Evolutionary conservation across 2,329 filamentous ascomycete species (phyloP).

Genomic region (Trichoderma lentiforme): DNA sequence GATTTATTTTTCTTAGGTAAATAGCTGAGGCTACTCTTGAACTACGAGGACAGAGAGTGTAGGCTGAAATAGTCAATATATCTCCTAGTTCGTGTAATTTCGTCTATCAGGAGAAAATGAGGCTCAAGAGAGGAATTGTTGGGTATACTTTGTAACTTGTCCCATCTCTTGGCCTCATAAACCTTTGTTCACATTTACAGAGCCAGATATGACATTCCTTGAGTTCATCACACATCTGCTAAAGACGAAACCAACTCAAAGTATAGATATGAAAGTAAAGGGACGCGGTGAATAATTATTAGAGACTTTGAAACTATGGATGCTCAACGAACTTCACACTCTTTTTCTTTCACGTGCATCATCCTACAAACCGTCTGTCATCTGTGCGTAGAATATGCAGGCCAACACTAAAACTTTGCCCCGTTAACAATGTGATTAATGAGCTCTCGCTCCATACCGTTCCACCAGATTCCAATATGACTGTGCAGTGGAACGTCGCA

Average conservation of each 20-base stretch:
- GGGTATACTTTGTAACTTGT: background rate
- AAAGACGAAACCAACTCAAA: background rate
- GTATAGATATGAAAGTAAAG: background rate
- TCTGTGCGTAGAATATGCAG: background rate
- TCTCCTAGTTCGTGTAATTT: background rate
- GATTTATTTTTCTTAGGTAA: background rate
- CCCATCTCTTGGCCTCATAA: background rate
- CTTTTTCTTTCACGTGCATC: background rate
- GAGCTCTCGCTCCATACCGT: background rate
- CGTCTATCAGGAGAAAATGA: background rate
- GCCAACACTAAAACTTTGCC: background rate
- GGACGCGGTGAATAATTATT: background rate
- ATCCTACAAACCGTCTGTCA: background rate
- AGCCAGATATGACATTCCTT: background rate
- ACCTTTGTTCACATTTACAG: background rate
- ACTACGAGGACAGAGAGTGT: background rate
- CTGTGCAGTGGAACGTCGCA: background rate
- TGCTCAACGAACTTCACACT: background rate
- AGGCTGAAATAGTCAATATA: background rate
- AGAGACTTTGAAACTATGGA: background rate
- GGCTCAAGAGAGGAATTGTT: accelerated
- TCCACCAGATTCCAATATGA: background rate
- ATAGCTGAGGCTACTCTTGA: background rate
- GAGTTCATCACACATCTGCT: background rate
- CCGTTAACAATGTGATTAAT: background rate